A percentile compares a stretch with the other conserved stretches of the same genome.
Evolutionary conservation across 306 rosid species (phyloP).

Genomic region (Lathyrus tuberosus): DNA sequence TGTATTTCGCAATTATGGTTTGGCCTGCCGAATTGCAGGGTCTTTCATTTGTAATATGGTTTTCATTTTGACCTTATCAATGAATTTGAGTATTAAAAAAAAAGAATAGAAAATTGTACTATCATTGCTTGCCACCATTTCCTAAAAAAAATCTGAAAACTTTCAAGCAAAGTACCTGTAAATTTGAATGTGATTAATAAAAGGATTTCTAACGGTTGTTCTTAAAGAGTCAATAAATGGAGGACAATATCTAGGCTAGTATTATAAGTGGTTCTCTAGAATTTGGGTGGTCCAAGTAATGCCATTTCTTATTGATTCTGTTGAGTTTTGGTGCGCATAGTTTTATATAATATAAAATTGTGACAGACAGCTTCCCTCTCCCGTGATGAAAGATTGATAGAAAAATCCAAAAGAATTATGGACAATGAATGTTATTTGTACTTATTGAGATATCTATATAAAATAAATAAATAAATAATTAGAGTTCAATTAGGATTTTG

Average conservation of each 20-base stretch:
- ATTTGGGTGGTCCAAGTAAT: slow-evolving; percentile 21
- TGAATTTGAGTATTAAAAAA: too few relatives aligned
- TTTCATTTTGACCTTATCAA: too few relatives aligned
- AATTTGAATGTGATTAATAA: background rate
- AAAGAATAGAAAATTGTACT: slow-evolving; percentile 27
- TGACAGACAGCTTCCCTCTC: slow-evolving; percentile 26
- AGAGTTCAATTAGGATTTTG: background rate
- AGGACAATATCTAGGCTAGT: too few relatives aligned
- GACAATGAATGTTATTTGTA: background rate
- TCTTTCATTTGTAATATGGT: too few relatives aligned
- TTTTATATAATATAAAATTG: slow-evolving; percentile 27
- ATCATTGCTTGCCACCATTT: slow-evolving; percentile 29
- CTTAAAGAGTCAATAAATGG: too few relatives aligned
- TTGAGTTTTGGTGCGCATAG: too few relatives aligned
- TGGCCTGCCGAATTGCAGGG: too few relatives aligned
- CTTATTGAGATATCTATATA: background rate
- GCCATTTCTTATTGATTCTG: slow-evolving; percentile 9
- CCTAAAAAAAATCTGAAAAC: slow-evolving; percentile 35
- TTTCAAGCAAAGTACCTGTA: slow-evolving; percentile 58
- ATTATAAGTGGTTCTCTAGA: too few relatives aligned
- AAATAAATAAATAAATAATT: background rate
- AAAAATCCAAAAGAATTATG: background rate
- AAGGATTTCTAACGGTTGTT: background rate
- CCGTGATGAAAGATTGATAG: slow-evolving; percentile 35
- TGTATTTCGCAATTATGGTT: too few relatives aligned